phyloP scores from a whole-genome alignment of 441 rosid genomes.

The Erodium moschatum region DNA sequence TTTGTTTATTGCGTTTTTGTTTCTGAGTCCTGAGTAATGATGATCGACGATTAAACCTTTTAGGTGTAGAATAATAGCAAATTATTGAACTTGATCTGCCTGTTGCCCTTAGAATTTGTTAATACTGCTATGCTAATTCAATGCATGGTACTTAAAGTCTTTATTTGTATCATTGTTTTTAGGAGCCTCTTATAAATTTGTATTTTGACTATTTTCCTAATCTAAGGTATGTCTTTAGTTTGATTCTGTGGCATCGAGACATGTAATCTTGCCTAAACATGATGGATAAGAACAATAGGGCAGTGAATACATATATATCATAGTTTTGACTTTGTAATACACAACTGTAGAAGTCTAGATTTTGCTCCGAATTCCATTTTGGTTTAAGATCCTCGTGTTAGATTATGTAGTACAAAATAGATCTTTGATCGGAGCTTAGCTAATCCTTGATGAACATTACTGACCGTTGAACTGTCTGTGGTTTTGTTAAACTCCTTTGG shows the following conservation, averaged over 20 bases:
- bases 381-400: not conserved
- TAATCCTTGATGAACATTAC: not conserved
- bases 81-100: not conserved
- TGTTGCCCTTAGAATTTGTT: not conserved
- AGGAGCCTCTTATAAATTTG: too few species aligned
- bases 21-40: not conserved
- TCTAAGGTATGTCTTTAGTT: not conserved
- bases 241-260: not conserved
- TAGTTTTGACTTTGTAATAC: not conserved
- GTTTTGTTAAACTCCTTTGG: not conserved
- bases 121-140: too few species aligned
- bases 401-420: not conserved
- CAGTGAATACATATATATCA: not conserved
- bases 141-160: not conserved
- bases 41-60: not conserved
- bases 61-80: not conserved
- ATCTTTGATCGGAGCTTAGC: not conserved
- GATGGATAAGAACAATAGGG: not conserved
- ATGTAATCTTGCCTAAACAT: not conserved
- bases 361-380: not conserved
- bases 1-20: not conserved
- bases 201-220: not conserved
- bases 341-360: not conserved
- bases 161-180: not conserved
- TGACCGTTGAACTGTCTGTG: not conserved